These are phyloP conservation scores for Iris macrosiphon DNA, from an alignment of 106 monocot genomes.

Conservation along the genomic window DNA sequence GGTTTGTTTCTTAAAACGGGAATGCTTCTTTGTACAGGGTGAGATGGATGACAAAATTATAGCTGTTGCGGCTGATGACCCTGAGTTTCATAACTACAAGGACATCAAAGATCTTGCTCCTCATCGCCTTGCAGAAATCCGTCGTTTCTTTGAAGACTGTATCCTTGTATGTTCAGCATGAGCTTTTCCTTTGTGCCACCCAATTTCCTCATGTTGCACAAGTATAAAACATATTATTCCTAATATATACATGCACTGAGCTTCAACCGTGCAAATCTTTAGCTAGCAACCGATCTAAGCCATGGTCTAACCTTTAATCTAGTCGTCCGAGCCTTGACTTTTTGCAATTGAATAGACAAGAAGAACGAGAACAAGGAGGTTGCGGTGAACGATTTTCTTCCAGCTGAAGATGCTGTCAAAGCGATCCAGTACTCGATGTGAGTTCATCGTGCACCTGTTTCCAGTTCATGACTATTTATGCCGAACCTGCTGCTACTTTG, in stretches of 20 bases:
- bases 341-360: constrained; percentile 41
- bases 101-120: constrained; percentile 66
- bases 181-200: too few relatives aligned
- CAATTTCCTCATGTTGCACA: too few relatives aligned
- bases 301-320: too few relatives aligned
- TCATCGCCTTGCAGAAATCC: constrained; percentile 65
- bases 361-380: constrained; percentile 86
- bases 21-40: constrained; percentile 25
- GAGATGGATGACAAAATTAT: constrained; percentile 77
- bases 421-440: constrained; percentile 74
- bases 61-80: constrained; percentile 69
- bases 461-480: neutral
- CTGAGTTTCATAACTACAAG: constrained; percentile 50
- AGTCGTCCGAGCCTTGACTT: neutral
- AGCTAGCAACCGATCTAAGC: too few relatives aligned
- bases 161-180: constrained; percentile 8
- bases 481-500: neutral
- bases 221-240: too few relatives aligned
- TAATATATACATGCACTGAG: too few relatives aligned
- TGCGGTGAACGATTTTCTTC: constrained; percentile 69
- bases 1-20: too few relatives aligned
- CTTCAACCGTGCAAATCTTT: too few relatives aligned
- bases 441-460: constrained; percentile 9
- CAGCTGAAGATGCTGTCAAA: constrained; percentile 49
- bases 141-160: constrained; percentile 80